Percentiles rank a stretch among this genome's conserved stretches.
Conservation (phyloP, 1,284 basidiomycete genomes). For the Pseudozyma pruni region DNA sequence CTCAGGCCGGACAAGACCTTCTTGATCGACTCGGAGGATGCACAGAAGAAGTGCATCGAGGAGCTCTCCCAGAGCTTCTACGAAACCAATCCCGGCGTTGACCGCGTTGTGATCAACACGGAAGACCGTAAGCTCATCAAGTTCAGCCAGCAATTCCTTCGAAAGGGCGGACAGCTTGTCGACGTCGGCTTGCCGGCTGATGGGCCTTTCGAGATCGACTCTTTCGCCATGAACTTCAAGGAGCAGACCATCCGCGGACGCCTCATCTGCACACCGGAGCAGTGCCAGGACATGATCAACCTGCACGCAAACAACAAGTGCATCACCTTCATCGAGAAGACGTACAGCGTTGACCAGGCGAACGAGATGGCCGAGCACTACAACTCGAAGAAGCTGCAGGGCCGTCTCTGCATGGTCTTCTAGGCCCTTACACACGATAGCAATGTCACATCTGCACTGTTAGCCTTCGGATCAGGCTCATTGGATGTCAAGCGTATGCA, state of each 20-base stretch:
- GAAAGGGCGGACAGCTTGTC: constrained; percentile 54
- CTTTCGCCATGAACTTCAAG: constrained; percentile 60
- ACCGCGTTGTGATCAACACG: constrained; percentile 56
- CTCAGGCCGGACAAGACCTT: constrained; percentile 56
- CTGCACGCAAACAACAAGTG: constrained; percentile 51
- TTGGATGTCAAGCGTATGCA: neutral
- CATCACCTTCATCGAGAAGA: constrained; percentile 57
- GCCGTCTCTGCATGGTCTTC: constrained; percentile 56
- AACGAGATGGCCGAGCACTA: constrained; percentile 57
- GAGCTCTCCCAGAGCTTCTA: constrained; percentile 52
- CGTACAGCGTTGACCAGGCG: constrained; percentile 55
- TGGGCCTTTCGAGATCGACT: constrained; percentile 53
- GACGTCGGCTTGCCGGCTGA: constrained; percentile 59
- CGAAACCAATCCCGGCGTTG: constrained; percentile 59
- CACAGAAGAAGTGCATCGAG: constrained; percentile 42
- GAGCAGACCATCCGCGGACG: constrained; percentile 60
- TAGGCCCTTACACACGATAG: neutral
- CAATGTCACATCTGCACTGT: neutral
- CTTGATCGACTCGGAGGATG: constrained; percentile 50
- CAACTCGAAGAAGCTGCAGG: constrained; percentile 45
- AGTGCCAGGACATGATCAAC: constrained; percentile 59
- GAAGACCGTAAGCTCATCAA: constrained; percentile 50
- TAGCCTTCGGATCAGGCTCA: neutral
- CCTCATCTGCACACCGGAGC: constrained; percentile 58
- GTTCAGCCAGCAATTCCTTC: constrained; percentile 55